phyloP scores from a whole-genome alignment of 73 alveolate genomes.

The Urostyla sp. region DNA sequence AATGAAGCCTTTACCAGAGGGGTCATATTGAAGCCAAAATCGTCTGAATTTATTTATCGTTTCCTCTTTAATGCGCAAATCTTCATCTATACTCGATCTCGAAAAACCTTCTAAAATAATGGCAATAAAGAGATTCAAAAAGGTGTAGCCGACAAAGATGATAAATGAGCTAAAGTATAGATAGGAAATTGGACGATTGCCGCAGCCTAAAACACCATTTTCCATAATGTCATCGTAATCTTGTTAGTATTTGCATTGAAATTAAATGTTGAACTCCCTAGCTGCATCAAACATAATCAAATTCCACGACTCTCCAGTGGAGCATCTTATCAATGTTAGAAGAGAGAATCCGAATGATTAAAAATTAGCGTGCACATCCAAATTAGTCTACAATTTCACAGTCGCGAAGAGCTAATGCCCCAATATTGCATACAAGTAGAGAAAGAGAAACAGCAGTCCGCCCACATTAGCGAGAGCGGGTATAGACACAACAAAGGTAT shows the following conservation, averaged over 20 bases:
- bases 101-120: conserved; percentile 75
- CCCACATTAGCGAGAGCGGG: conserved; percentile 72
- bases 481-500: conserved; percentile 52
- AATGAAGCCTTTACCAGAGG: conserved; percentile 47
- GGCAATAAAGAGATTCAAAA: conserved; percentile 73
- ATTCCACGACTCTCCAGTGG: conserved; percentile 63
- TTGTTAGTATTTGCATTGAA: conserved; percentile 20
- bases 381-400: conserved; percentile 36
- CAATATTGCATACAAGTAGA: conserved; percentile 37
- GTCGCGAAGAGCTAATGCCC: conserved; percentile 55
- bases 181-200: not conserved
- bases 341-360: conserved; percentile 23
- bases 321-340: conserved; percentile 40
- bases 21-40: conserved; percentile 32
- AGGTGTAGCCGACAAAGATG: conserved; percentile 65
- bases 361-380: conserved; percentile 47
- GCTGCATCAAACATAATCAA: conserved; percentile 22
- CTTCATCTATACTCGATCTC: conserved; percentile 52
- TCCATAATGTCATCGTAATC: conserved; percentile 26
- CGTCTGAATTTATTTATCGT: conserved; percentile 23
- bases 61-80: conserved; percentile 37
- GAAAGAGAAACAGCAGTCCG: conserved; percentile 20
- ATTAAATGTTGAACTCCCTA: not conserved
- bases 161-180: conserved; percentile 20
- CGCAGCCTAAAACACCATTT: conserved; percentile 47